These are phyloP conservation scores for Cornus florida DNA, from an alignment of 148 eudicot genomes.

Conservation along the genomic window DNA sequence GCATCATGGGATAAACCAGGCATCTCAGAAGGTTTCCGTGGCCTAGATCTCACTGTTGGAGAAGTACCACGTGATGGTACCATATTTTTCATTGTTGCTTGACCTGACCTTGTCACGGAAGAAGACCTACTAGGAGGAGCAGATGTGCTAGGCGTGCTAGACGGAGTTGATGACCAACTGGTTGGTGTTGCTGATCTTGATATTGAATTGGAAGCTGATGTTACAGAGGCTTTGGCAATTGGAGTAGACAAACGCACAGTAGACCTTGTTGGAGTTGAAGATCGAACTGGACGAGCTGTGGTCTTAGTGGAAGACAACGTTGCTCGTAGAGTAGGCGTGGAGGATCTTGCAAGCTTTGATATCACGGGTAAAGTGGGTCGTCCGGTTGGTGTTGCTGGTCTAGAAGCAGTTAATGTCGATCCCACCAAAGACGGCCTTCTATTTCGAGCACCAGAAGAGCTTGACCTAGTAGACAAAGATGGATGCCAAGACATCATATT, in stretches of 20 bases:
- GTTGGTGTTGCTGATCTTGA: slow-evolving; percentile 89
- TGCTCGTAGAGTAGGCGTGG: slow-evolving; percentile 76
- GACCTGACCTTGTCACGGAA: slow-evolving; percentile 46
- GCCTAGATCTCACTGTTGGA: slow-evolving; percentile 74
- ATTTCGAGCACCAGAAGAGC: slow-evolving; percentile 52
- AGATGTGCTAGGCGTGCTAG: slow-evolving; percentile 42
- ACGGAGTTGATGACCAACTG: slow-evolving; percentile 54
- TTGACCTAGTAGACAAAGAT: slow-evolving; percentile 50
- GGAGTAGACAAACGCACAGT: slow-evolving; percentile 49
- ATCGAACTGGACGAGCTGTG: slow-evolving; percentile 52
- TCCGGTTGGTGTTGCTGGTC: slow-evolving; percentile 89
- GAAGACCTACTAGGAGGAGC: slow-evolving; percentile 54
- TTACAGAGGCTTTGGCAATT: slow-evolving; percentile 49
- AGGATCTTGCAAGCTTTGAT: slow-evolving; percentile 61
- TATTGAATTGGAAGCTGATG: slow-evolving; percentile 57
- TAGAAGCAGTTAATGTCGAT: slow-evolving; percentile 51
- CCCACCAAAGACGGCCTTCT: slow-evolving; percentile 76
- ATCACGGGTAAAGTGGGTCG: slow-evolving; percentile 53
- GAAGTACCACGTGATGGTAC: slow-evolving; percentile 65
- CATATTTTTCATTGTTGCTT: slow-evolving; percentile 45
- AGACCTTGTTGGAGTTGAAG: slow-evolving; percentile 78
- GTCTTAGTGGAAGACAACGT: slow-evolving; percentile 58
- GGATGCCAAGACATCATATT: slow-evolving; percentile 57
- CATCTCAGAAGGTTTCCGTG: slow-evolving; percentile 99
- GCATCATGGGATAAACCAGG: slow-evolving; percentile 93